phyloP scores from a whole-genome alignment of 2,329 filamentous ascomycete genomes.

The Penicillium expansum region DNA sequence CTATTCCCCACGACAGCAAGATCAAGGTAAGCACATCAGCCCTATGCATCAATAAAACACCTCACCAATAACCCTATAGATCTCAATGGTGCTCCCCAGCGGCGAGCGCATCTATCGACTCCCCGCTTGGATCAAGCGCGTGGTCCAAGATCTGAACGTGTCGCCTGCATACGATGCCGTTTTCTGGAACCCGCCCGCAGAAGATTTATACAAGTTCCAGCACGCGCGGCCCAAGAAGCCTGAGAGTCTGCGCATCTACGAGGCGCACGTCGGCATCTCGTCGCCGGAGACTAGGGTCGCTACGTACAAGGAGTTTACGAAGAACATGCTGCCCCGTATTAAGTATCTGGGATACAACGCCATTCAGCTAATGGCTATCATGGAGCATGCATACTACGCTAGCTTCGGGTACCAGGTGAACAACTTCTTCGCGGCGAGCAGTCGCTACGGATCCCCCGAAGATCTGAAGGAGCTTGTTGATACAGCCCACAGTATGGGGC shows the following conservation, averaged over 20 bases:
- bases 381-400: slow-evolving; percentile 99
- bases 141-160: slow-evolving; percentile 85
- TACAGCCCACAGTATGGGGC: slow-evolving; percentile 84
- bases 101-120: slow-evolving; percentile 83
- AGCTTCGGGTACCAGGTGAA: slow-evolving; percentile 99
- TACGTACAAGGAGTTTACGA: slow-evolving; percentile 96
- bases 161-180: slow-evolving; percentile 92
- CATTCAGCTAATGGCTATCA: slow-evolving; percentile 97
- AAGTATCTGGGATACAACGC: slow-evolving; percentile 90
- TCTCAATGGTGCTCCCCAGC: slow-evolving; percentile 74
- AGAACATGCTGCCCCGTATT: slow-evolving; percentile 87
- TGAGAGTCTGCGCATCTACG: slow-evolving; percentile 83
- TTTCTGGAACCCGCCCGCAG: slow-evolving; percentile 89
- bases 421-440: slow-evolving; percentile 97
- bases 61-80: slow-evolving; percentile 50
- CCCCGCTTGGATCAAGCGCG: slow-evolving; percentile 95
- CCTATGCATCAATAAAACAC: background rate
- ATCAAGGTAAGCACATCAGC: slow-evolving; percentile 65
- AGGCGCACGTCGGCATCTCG: slow-evolving; percentile 98
- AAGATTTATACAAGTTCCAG: slow-evolving; percentile 79
- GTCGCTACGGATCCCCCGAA: slow-evolving; percentile 88
- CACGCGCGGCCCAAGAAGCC: slow-evolving; percentile 80
- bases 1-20: slow-evolving; percentile 90
- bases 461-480: slow-evolving; percentile 96
- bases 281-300: slow-evolving; percentile 84